Base-by-base conservation (phyloP, 306 rosid species). In the Prunus mume region DNA sequence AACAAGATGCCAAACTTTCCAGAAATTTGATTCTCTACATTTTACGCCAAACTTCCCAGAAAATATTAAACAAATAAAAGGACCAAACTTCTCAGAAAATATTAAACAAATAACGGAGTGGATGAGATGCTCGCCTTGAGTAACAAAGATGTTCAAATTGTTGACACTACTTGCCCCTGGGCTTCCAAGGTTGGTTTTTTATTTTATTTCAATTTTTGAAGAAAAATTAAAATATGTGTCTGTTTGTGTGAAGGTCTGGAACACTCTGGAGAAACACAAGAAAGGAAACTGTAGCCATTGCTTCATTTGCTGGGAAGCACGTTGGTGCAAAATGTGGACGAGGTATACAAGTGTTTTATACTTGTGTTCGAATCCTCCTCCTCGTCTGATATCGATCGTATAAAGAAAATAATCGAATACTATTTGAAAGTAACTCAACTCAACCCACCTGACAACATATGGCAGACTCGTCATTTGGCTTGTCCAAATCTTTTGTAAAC, bases 141-240 rank as follows among this genome's bases (percentile, higher is more conserved):
- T 72, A 93, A 91, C 45, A 91, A 86, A 80, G 85, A 83, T 58
- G 97, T 92, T 71, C 98, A 92, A 76, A 89, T 95, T 45, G 97
- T 95, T 79, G 99, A 95, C 81, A 92, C 99, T 63, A 92, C 97
- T 81, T 95, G 99, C 71, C 98, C 99, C 11, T 92, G 99, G 99
- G 99, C 92, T 75, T 83, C 99, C 27, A 95, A 91, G 98, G 99
- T 95, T 72, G 12, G 11, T 18, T 62, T 34, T 62, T 5, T 34
- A 3, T 32, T 32, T 0, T 5, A 34, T 34, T 34, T 34, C 18
- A 1, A 24, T 13, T 78, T 63, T 51, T 12, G 2, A 25, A 20
- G 17, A 25, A 77, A 24, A 0, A 4, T 0, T 2, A 18, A 28
- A 52, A 18, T 19, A 17, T 22, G 20, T 45, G 19, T 60, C 2